Percentiles rank a stretch among this genome's conserved stretches.
Conservation (phyloP, 2,329 filamentous ascomycete species). For the Trichoderma sp. region DNA sequence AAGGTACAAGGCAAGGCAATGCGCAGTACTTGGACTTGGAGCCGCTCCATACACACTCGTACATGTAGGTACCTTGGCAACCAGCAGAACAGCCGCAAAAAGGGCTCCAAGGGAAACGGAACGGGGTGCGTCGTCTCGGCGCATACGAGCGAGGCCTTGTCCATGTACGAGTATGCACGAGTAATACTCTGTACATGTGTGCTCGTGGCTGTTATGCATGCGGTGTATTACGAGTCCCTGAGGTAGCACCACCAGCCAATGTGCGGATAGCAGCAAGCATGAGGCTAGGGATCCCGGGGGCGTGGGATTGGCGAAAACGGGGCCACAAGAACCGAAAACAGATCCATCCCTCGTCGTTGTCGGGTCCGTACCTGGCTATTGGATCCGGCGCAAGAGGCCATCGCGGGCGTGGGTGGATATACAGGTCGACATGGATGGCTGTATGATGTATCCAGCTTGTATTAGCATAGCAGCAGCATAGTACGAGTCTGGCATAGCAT, state of each 20-base stretch:
- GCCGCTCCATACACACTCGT: background rate
- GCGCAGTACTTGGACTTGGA: background rate
- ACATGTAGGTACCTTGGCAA: background rate
- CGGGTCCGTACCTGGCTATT: constrained; percentile 21
- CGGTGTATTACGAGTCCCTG: background rate
- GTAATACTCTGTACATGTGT: background rate
- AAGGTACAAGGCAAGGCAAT: constrained; percentile 14
- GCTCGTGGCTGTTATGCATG: constrained; percentile 20
- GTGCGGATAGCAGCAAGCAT: constrained; percentile 14
- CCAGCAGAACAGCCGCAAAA: background rate
- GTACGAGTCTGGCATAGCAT: background rate
- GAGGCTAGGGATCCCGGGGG: constrained; percentile 19
- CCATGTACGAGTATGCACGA: background rate
- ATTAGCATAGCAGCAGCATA: background rate
- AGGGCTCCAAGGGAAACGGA: background rate
- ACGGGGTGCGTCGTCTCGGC: background rate
- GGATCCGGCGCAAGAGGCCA: constrained; percentile 17
- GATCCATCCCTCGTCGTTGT: constrained; percentile 11
- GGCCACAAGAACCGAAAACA: constrained; percentile 16
- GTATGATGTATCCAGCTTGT: background rate
- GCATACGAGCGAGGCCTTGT: constrained; percentile 6
- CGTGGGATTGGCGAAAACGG: constrained; percentile 19
- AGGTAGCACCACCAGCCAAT: background rate
- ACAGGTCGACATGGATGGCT: background rate
- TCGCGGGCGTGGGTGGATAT: constrained; percentile 9